A percentile compares a stretch with the other conserved stretches of the same genome.
Conservation (phyloP, 2,329 filamentous ascomycete species). For the Pyricularia sp. region DNA sequence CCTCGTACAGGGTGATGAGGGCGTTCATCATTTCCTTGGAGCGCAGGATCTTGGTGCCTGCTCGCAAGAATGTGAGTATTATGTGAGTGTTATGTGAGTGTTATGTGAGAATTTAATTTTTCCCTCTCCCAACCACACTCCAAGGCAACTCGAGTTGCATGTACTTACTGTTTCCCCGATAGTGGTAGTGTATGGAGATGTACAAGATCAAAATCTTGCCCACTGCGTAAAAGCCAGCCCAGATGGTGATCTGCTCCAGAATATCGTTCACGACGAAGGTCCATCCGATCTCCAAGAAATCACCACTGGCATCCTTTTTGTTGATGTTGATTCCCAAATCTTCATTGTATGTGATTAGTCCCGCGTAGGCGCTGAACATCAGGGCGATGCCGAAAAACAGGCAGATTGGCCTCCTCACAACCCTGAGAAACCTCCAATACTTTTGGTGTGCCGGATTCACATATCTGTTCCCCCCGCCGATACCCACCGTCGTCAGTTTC, state of each 20-base stretch:
- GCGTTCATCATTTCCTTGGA: conserved; percentile 19
- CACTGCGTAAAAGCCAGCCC: conserved; percentile 17
- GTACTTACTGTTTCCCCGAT: conserved; percentile 12
- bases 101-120: too few species aligned
- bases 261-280: conserved; percentile 11
- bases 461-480: conserved; percentile 13
- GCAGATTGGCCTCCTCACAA: conserved; percentile 15
- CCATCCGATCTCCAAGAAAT: conserved; percentile 2
- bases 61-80: neutral
- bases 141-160: neutral
- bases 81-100: too few species aligned
- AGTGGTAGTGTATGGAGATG: conserved; percentile 20
- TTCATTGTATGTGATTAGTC: conserved; percentile 10
- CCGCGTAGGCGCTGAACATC: conserved; percentile 8
- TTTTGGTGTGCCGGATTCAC: conserved; percentile 18
- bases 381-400: conserved; percentile 11
- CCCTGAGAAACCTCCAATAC: conserved; percentile 18
- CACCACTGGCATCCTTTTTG: conserved; percentile 2
- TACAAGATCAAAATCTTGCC: conserved; percentile 20
- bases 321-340: conserved; percentile 12
- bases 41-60: conserved; percentile 10
- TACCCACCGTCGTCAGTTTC: neutral
- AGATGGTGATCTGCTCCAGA: conserved; percentile 15
- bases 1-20: conserved; percentile 17
- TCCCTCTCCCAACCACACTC: too few species aligned